Percentiles rank a stretch among this genome's conserved stretches.
Evolutionary conservation across 2,329 filamentous ascomycete species (phyloP).

Genomic region (Colletotrichum sp.): DNA sequence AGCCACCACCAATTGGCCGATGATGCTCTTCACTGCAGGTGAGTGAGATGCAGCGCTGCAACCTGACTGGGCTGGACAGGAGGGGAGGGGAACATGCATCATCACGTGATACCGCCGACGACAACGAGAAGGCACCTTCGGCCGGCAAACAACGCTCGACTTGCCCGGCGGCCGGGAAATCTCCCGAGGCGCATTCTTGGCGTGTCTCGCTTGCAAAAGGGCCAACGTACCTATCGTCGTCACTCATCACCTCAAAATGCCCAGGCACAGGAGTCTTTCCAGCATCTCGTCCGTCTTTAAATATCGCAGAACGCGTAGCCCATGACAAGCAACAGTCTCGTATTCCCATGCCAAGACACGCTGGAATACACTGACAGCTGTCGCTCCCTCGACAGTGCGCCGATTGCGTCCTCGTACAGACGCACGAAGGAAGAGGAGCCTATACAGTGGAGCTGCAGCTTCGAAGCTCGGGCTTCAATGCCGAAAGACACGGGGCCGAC

Average conservation of each 20-base stretch:
- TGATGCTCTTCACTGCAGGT: background rate
- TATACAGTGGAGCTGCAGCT: constrained; percentile 14
- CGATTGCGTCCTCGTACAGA: background rate
- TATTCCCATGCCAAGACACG: background rate
- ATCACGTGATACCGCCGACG: background rate
- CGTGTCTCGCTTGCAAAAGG: background rate
- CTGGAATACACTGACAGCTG: background rate
- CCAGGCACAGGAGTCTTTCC: background rate
- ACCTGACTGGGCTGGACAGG: background rate
- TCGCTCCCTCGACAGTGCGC: background rate
- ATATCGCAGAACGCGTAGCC: background rate
- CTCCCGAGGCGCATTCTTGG: background rate
- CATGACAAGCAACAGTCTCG: background rate
- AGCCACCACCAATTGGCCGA: background rate
- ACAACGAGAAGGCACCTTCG: background rate
- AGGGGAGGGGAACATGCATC: background rate
- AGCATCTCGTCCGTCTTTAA: background rate
- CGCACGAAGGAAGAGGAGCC: background rate
- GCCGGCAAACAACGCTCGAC: background rate
- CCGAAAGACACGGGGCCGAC: constrained; percentile 1
- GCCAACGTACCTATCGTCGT: background rate
- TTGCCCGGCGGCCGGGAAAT: background rate
- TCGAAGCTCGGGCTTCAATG: constrained; percentile 4
- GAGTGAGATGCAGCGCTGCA: background rate
- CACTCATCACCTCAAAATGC: background rate